Evolutionary conservation across 1,139 yeast species (phyloP).

Genomic region (Casaregolazyma suthepensis): DNA sequence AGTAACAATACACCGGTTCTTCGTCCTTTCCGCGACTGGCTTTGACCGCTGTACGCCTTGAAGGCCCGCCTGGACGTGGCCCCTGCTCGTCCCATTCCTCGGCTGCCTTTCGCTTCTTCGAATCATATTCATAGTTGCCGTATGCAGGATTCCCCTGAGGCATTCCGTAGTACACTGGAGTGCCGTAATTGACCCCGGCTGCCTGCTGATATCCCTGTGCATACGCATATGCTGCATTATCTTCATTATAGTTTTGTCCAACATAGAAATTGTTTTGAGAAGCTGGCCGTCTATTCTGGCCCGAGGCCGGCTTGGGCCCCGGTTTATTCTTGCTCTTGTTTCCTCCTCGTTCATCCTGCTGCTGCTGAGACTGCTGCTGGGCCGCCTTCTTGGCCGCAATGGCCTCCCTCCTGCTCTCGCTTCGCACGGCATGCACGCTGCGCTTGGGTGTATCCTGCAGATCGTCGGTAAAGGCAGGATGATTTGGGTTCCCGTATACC

Average conservation of each 20-base stretch:
- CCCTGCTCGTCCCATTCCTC: constrained; percentile 10
- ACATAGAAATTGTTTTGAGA: background rate
- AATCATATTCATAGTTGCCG: constrained; percentile 6
- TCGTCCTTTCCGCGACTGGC: constrained; percentile 17
- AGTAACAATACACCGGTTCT: constrained; percentile 90
- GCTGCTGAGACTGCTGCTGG: constrained; percentile 9
- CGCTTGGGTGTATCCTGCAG: constrained; percentile 38
- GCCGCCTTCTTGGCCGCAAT: constrained; percentile 77
- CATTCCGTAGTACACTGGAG: constrained; percentile 2
- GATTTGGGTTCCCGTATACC: constrained; percentile 66
- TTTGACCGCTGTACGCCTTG: constrained; percentile 13
- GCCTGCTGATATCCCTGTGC: constrained; percentile 2
- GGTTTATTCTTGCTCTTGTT: constrained; percentile 9
- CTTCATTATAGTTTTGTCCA: background rate
- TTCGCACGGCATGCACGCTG: constrained; percentile 28
- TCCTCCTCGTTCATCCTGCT: constrained; percentile 16
- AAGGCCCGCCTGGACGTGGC: constrained; percentile 18
- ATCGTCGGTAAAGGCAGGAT: constrained; percentile 57
- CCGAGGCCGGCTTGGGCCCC: constrained; percentile 3
- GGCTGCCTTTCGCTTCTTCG: constrained; percentile 4
- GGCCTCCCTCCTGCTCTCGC: constrained; percentile 83
- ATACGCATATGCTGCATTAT: constrained; percentile 2
- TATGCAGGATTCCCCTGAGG: constrained; percentile 9
- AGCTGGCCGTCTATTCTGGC: constrained; percentile 5
- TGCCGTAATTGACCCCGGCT: background rate